Evolutionary conservation across 768 basidiomycete species (phyloP), one percentile per base, ranked within the genome.

Genomic region (Mycena crocata): DNA sequence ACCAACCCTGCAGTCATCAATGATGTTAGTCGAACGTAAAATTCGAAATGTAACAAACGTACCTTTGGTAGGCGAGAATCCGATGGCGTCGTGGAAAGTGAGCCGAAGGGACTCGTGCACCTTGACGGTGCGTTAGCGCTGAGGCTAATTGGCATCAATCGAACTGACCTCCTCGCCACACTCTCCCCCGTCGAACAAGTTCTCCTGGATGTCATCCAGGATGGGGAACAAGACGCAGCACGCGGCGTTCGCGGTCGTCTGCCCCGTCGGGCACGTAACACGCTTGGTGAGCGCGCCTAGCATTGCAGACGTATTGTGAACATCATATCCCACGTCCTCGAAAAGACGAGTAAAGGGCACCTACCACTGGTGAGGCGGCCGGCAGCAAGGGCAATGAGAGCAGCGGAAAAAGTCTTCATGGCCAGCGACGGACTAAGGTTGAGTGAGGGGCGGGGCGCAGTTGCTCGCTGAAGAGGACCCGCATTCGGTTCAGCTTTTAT

Each of bases 181-280:
- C 40, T 77, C 68, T 24, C 74, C 76, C 35, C 73, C 75, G 57
- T 78, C 78, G 59, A 80, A 80, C 68, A 83, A 67, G 64, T 81
- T 79, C 23, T 66, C 65, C 62, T 82, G 82, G 35, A 83, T 66
- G 54, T 83, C 81, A 34, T 79, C 78, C 9, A 81, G 68, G 34
- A 84, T 72, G 46, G 82, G 78, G 72, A 81, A 81, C 71, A 81
- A 75, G n/a, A 67, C 75, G 60, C 81, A 82, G 71, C 82, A 83
- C 23, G 78, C 78, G 7, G 75, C 72, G 57, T 81, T 79, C 17
- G 74, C 71, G 17, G 74, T 75, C 23, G 64, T 54, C 30, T 77
- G 73, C 5, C 76, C 75, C 26, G 72, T 67, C 24, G 73, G 21
- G 50, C 75, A 76, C 31, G 73, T 74, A 1, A 74, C 71, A 23